Evolutionary conservation across 2,329 filamentous ascomycete genomes (phyloP), one percentile per base, ranked within the genome.

Genomic region (Claviceps capensis): DNA sequence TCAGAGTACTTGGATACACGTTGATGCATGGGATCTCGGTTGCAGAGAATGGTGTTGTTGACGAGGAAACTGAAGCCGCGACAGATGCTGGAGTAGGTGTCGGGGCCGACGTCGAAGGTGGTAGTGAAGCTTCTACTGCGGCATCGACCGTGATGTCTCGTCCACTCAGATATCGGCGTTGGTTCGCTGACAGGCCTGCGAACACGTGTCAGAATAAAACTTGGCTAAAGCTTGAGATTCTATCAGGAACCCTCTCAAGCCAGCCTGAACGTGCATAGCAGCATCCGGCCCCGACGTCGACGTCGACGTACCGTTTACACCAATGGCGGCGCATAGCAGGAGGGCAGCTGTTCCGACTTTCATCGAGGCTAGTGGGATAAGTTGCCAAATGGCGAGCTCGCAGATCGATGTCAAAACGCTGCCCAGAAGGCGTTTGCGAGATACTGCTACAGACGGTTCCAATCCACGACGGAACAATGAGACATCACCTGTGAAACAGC

Each of bases 261-360:
- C 23, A 38, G 34, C 40, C 38, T 47, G 6, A 14, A 38, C 8
- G 26, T 22, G n/a, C 42, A 37, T 16, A 23, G 47, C 51, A 50
- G 47, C 34, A 26, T 30, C 43, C 37, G 43, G 44, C 41, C 38
- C 51, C 17, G 50, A 48, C 26, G 17, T 22, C 17, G 50, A 48
- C 26, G 17, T 22, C 26, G 37, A 52, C 51, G 13, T 37, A 52
- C 51, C 47, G 8, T 48, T 34, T 26, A 47, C 51, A 60, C 55
- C 58, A 8, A 26, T 14, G 16, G 23, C 51, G 47, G 55, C 52
- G 47, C 51, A 51, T 11, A 59, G 51, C 51, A 60, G 54, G 30
- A 34, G 30, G 49, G 52, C 36, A 42, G 45, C 43, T 38, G 53
- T 44, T 17, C 43, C 46, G 41, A 54, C 17, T 52, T 54, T 60